phyloP scores from a whole-genome alignment of 2,329 filamentous ascomycete species.

The Calonectria pseudoturangicola region DNA sequence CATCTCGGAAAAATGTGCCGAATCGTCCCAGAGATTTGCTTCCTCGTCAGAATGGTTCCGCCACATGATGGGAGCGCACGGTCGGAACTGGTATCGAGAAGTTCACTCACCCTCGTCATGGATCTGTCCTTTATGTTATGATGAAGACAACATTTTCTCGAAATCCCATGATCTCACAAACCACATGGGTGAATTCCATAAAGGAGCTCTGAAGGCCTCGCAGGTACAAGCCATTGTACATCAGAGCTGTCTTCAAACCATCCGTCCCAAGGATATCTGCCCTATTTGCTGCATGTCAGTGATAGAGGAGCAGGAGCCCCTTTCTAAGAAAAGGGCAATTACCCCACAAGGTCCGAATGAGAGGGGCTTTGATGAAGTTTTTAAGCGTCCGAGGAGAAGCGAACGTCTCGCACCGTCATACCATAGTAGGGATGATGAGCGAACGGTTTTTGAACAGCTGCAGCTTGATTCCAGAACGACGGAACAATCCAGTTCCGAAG shows the following conservation, averaged over 20 bases:
- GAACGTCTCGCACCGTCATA: not conserved
- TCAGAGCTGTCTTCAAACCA: not conserved
- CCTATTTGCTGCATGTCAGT: conserved; percentile 21
- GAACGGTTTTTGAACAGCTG: not conserved
- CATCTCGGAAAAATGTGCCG: conserved; percentile 38
- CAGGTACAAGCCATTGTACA: conserved; percentile 3
- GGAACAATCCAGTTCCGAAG: not conserved
- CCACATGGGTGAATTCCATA: not conserved
- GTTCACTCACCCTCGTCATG: conserved; percentile 30
- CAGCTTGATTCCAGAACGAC: not conserved
- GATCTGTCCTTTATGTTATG: conserved; percentile 38
- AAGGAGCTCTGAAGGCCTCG: not conserved
- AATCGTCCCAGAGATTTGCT: conserved; percentile 19
- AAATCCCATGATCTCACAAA: not conserved
- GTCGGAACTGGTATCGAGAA: conserved; percentile 38
- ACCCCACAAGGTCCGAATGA: not conserved
- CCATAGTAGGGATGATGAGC: not conserved
- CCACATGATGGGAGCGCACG: conserved; percentile 36
- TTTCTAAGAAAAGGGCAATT: not conserved
- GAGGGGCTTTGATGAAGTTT: not conserved
- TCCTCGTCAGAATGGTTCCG: conserved; percentile 33
- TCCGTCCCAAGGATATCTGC: not conserved
- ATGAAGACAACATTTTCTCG: not conserved
- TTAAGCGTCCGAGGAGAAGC: not conserved
- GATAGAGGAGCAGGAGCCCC: not conserved